Evolutionary conservation across 495 filamentous ascomycete species (phyloP), one percentile per base, ranked within the genome.

Genomic region (Halenospora varia): DNA sequence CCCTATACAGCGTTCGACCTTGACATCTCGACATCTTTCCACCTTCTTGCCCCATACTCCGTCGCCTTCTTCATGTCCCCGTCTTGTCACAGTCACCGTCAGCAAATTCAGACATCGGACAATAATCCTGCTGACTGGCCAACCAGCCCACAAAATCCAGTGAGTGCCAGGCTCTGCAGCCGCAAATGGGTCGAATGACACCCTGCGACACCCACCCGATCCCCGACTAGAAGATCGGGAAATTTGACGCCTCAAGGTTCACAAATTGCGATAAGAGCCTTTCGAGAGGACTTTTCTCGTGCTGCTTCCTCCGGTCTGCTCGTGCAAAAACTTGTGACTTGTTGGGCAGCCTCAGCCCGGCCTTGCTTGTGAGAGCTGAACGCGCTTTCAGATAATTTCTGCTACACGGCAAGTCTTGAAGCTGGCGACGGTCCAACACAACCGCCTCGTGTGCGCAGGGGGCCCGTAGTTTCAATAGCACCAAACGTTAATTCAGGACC

Each of bases 201-300:
- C 45, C n/a, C 46, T 25, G 22, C 2, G n/a, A 3, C 2, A 23
- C 23, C 44, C 19, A 40, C 46, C 35, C n/a, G 39, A 52, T 29
- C 25, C 47, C 48, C 18, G 50, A 46, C 49, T 22, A 46, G 35
- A n/a, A 24, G 8, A 20, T 25, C 23, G 55, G 51, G 55, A 62
- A 53, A 62, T 59, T 62, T 62, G 60, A 62, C 55, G 45, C 54
- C 45, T 35, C 29, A 4, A 35, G 13, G 29, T 35, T 35, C 29
- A 4, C 4, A 35, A 35, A 35, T 35, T 35, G 29, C 29, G 29
- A 35, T 35, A 35, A 35, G 29, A n/a, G 42, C n/a, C 4, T n/a
- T 17, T n/a, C 42, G 8, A 20, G 17, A 45, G 13, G 11, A 45
- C 42, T 20, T 20, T n/a, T 6, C 42, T 45, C 42, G 18, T 45